Base-by-base conservation (phyloP, 164 flowering plant species). In the Magnolia changhungtana region DNA sequence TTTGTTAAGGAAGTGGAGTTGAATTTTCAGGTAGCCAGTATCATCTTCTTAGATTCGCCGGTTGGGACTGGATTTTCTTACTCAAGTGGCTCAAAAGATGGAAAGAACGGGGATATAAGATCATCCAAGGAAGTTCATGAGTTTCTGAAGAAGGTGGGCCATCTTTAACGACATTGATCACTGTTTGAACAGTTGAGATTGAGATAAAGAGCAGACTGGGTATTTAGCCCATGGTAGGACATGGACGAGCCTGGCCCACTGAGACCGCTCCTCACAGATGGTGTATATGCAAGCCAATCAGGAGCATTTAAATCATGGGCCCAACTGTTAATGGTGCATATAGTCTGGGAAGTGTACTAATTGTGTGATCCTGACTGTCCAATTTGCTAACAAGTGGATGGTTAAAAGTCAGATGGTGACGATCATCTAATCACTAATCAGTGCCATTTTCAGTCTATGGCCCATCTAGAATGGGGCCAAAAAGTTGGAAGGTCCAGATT, bases 31-130 rank as follows among this genome's bases (percentile, higher is more conserved):
- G 64, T 59, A 3, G 64, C 79, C 21, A 77, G 55, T 29, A 70
- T 82, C 27, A 77, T 82, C 23, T 79, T 76, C 63, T 1, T 82
- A 4, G 84, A 82, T 49, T 14, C 75, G 29, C 84, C 84, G 0
- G 78, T 67, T 27, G 71, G 80, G 37, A 65, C 82, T 50, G 84
- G 84, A 7, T 82, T 82, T 59, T 74, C 82, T 13, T 82, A 76
- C 58, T 75, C 80, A n/a, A 77, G 45, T 18, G 65, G 29, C 16
- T 7, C 72, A 8, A 70, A n/a, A 4, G 50, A 68, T 45, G 52
- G n/a, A 0, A 10, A 19, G 27, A 72, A 55, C 0, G 64, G 71
- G 0, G 88, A 82, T 18, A 21, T 13, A 0, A 14, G 70, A 68
- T 70, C 84, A 16, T 61, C 63, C 0, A 8, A n/a, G 0, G 75